A percentile compares a stretch with the other conserved stretches of the same genome.
Conservation (phyloP, 495 filamentous ascomycete species). For the Parathielavia hyrcaniae region DNA sequence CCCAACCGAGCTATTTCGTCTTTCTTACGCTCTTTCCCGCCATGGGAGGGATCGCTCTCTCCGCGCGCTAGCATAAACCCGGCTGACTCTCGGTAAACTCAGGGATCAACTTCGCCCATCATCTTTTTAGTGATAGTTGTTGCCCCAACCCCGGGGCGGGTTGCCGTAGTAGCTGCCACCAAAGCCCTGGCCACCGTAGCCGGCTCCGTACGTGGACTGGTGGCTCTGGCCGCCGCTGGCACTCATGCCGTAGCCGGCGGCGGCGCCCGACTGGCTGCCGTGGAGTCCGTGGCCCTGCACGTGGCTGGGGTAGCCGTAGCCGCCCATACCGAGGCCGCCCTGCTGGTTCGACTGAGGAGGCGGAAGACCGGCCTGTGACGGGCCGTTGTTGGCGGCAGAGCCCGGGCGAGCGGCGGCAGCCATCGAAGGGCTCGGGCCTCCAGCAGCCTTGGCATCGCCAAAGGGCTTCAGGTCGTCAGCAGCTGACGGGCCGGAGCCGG, state of each 20-base stretch:
- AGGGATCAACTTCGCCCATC: background rate
- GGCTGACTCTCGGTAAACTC: background rate
- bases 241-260: conserved; percentile 63
- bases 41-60: background rate
- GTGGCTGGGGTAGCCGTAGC: conserved; percentile 69
- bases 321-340: conserved; percentile 45
- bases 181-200: conserved; percentile 53
- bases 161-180: conserved; percentile 49
- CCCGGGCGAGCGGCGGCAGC: conserved; percentile 74
- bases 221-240: conserved; percentile 59
- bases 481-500: conserved; percentile 35
- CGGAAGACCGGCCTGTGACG: conserved; percentile 61
- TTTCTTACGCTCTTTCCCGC: background rate
- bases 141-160: conserved; percentile 56
- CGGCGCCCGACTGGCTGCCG: conserved; percentile 52
- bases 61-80: background rate
- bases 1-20: background rate
- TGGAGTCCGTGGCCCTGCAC: conserved; percentile 58
- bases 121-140: conserved; percentile 55
- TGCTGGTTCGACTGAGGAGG: conserved; percentile 65
- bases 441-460: conserved; percentile 58
- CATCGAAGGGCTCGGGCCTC: conserved; percentile 78
- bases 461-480: conserved; percentile 74
- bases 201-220: conserved; percentile 49
- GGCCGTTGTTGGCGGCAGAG: conserved; percentile 70